Evolutionary conservation across 805 yeast species (phyloP).

Genomic region (Candida chilensis): DNA sequence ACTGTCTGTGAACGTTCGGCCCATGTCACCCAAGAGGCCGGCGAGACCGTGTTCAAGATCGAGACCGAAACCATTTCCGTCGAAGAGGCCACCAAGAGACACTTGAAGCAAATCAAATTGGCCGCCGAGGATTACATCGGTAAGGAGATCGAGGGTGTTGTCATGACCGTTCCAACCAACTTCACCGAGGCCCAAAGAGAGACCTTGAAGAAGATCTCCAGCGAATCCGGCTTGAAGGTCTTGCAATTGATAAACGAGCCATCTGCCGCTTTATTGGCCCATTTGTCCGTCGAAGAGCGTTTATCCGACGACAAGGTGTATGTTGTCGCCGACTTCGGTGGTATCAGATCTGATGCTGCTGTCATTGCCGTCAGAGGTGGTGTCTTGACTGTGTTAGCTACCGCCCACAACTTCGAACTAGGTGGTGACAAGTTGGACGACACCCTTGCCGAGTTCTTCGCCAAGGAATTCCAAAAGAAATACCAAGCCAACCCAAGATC

Average conservation of each 20-base stretch:
- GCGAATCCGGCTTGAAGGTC: constrained; percentile 67
- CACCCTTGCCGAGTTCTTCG: constrained; percentile 72
- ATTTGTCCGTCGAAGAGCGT: constrained; percentile 42
- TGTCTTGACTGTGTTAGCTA: constrained; percentile 77
- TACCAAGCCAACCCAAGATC: constrained; percentile 70
- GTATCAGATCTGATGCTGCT: constrained; percentile 92
- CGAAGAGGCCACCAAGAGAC: constrained; percentile 77
- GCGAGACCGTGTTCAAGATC: constrained; percentile 62
- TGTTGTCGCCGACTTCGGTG: constrained; percentile 96
- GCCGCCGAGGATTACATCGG: constrained; percentile 96
- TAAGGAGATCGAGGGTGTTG: constrained; percentile 68
- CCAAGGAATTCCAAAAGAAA: constrained; percentile 92
- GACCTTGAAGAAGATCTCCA: constrained; percentile 52
- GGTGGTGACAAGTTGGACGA: constrained; percentile 88
- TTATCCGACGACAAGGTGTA: constrained; percentile 59
- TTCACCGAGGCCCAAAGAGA: constrained; percentile 67
- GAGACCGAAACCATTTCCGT: constrained; percentile 50
- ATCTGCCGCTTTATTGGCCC: constrained; percentile 82
- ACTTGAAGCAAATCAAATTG: constrained; percentile 66
- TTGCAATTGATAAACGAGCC: constrained; percentile 90
- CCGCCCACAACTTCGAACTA: constrained; percentile 70
- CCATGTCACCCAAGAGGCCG: constrained; percentile 45
- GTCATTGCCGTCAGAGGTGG: constrained; percentile 93
- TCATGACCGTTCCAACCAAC: constrained; percentile 85
- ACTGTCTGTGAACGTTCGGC: constrained; percentile 59